phyloP scores from a whole-genome alignment of 2,329 filamentous ascomycete genomes.

The Alternaria metachromatica region DNA sequence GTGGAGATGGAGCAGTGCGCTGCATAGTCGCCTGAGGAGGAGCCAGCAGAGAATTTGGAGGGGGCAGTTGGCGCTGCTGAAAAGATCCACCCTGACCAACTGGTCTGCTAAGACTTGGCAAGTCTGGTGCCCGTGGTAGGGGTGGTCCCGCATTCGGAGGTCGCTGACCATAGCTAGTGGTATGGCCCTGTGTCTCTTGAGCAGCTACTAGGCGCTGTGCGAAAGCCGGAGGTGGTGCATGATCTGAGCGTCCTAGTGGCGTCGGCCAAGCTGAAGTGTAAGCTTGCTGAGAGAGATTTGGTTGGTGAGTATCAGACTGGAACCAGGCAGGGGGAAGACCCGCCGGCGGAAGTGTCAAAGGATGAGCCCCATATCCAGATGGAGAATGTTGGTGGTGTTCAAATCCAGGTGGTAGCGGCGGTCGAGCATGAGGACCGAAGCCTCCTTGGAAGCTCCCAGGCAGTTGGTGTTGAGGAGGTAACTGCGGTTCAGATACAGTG shows the following conservation, averaged over 20 bases:
- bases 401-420: not conserved
- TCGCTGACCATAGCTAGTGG: not conserved
- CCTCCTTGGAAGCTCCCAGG: not conserved
- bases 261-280: not conserved
- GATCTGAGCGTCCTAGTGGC: not conserved
- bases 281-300: not conserved
- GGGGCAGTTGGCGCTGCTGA: not conserved
- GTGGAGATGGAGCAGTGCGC: conserved; percentile 20
- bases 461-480: not conserved
- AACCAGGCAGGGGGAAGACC: not conserved
- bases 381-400: not conserved
- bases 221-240: not conserved
- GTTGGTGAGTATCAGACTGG: not conserved
- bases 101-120: not conserved
- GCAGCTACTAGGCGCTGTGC: conserved; percentile 1
- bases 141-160: not conserved
- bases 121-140: not conserved
- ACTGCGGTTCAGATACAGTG: not conserved
- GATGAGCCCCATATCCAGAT: not conserved
- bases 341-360: not conserved
- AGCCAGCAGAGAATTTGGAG: not conserved
- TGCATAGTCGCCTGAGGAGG: conserved; percentile 15
- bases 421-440: not conserved
- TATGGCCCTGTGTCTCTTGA: not conserved
- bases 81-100: not conserved